phyloP scores from a whole-genome alignment of 192 early-diverging fungal species.

The Coemansia sp. region DNA sequence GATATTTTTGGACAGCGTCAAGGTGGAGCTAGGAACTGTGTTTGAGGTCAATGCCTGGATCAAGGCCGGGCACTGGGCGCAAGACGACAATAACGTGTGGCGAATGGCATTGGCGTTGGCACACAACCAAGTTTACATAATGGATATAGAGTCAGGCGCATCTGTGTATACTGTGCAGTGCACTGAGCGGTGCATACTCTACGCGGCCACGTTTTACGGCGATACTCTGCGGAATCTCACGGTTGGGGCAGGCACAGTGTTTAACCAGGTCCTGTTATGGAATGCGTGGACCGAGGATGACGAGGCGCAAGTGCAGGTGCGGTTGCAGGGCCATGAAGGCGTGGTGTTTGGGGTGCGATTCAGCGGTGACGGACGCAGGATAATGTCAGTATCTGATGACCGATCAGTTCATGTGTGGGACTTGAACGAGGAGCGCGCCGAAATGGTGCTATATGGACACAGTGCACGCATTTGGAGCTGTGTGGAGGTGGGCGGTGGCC shows the following conservation, averaged over 20 bases:
- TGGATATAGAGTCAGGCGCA: background rate
- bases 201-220: constrained; percentile 74
- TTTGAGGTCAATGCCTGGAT: constrained; percentile 71
- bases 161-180: constrained; percentile 54
- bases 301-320: background rate
- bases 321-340: constrained; percentile 52
- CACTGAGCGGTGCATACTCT: constrained; percentile 68
- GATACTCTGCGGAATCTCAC: constrained; percentile 44
- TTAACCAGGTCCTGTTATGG: constrained; percentile 80
- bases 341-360: constrained; percentile 78
- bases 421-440: background rate
- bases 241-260: constrained; percentile 79
- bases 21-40: background rate
- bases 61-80: constrained; percentile 70
- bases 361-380: constrained; percentile 53
- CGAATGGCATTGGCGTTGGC: constrained; percentile 65
- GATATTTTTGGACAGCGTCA: background rate
- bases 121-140: constrained; percentile 64
- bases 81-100: background rate
- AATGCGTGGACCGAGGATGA: background rate
- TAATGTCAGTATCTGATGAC: constrained; percentile 80
- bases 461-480: constrained; percentile 79
- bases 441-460: constrained; percentile 60
- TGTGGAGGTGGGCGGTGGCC: constrained; percentile 49
- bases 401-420: constrained; percentile 77